phyloP scores from a whole-genome alignment of 768 basidiomycete species.

The Collybia nuda region DNA sequence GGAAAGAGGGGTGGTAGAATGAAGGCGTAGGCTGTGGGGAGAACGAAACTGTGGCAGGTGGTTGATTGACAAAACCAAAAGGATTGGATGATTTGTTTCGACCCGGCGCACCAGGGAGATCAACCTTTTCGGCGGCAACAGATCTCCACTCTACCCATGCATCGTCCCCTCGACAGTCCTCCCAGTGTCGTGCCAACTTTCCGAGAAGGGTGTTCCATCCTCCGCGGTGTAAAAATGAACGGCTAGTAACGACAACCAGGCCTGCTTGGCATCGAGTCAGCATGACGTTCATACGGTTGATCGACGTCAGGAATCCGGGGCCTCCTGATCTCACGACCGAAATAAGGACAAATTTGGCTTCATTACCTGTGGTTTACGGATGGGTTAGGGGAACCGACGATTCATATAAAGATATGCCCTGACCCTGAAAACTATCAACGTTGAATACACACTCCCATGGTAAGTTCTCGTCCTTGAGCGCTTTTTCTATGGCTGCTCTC shows the following conservation, averaged over 20 bases:
- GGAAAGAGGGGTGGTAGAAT: too few relatives aligned
- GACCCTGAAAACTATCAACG: conserved; percentile 57
- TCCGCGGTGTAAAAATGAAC: conserved; percentile 32
- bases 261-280: conserved; percentile 47
- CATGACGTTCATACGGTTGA: conserved; percentile 52
- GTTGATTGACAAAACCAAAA: too few relatives aligned
- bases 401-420: background rate
- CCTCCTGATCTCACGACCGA: conserved; percentile 46
- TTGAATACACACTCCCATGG: conserved; percentile 48
- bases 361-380: conserved; percentile 39
- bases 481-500: conserved; percentile 37
- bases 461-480: conserved; percentile 30
- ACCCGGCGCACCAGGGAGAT: conserved; percentile 28
- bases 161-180: conserved; percentile 6
- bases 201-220: conserved; percentile 44
- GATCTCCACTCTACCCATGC: conserved; percentile 32
- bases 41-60: too few relatives aligned
- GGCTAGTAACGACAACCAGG: conserved; percentile 46
- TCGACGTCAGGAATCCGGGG: conserved; percentile 45
- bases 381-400: background rate
- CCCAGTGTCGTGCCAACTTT: conserved; percentile 27
- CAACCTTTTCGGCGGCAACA: conserved; percentile 23
- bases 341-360: conserved; percentile 47
- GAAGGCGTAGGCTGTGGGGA: too few relatives aligned
- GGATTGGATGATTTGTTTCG: conserved; percentile 4